Evolutionary conservation across 2,329 filamentous ascomycete species (phyloP), one percentile per base, ranked within the genome.

Genomic region (Cladosporium sp.): DNA sequence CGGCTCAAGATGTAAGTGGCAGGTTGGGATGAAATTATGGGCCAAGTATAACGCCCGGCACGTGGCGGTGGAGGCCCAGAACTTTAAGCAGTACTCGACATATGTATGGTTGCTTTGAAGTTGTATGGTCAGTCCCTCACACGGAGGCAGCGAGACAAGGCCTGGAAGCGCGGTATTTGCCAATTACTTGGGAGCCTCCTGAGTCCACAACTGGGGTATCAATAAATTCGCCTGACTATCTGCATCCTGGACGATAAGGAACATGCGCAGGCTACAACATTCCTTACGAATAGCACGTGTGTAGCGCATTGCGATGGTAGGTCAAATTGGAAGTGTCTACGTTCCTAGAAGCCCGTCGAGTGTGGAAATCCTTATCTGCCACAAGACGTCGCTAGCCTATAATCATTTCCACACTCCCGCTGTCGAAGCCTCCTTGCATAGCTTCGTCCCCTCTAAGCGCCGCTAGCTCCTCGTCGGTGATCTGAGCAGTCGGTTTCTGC

Each of bases 401-500:
- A 17, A 22, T 34, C 55, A 57, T 57, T 42, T 57, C 55, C 36
- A 57, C 39, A 28, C 25, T 35, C 25, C 56, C 36, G 56, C 57
- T 61, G 35, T 49, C 36, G 15, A 62, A 62, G 10, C 39, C 28
- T 17, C 45, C 62, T 34, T 57, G 42, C 58, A 62, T 19, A 2
- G 58, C 55, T 28, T 49, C 57, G 17, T 58, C 56, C 22, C 64
- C 62, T n/a, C 32, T 57, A 56, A 64, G 57, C 5, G 51, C 56
- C 3, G 52, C 45, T 40, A 66, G 52, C 25, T 71, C 61, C 44
- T 59, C 58, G 24, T 63, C 56, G 10, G 55, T 53, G 17, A 66
- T 36, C 9, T 63, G 54, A 12, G 52, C 58, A 25, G 59, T 55
- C 13, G 54, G 28, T 52, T 61, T 66, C 7, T 60, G 66, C 73